Base-by-base conservation (phyloP, 2,329 filamentous ascomycete species). In the Colletotrichum coccodes region DNA sequence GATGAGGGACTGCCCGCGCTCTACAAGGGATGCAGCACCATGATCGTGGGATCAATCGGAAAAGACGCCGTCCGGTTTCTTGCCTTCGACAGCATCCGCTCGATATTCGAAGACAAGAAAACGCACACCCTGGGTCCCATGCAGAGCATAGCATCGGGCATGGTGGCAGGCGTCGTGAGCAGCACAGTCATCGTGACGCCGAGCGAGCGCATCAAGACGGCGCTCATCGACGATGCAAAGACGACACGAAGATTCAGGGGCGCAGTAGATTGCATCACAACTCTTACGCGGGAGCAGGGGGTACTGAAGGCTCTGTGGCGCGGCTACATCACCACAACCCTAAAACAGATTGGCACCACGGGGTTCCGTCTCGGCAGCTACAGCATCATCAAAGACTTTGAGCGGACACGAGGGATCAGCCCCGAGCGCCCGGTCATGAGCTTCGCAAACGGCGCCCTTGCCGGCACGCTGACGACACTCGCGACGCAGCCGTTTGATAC, bases 11-110 rank as follows among this genome's bases (percentile, higher is more conserved):
- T 56, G 32, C 18, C 44, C 3, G 49, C 63, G 12, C 49, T 66
- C 18, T 66, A 66, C 57, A 66, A 62, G 49, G 63, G 63, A 9
- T 66, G 63, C 47, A 66, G 63, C 40, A 62, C 63, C n/a, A 56
- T 66, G 63, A 54, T 66, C 40, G 49, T 66, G 6, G 63, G 63
- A 2, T 66, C 63, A 14, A 23, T 66, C 49, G 63, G 63, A 30
- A 66, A 66, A 12, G 63, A 66, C n/a, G 63, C 63, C 3, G 63
- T 66, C 12, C 58, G 63, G 8, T 66, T 66, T 49, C 30, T 66
- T 23, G 63, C 57, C 6, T 66, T 66, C 42, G 63, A 66, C 57
- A 62, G 63, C 63, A 56, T 66, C 32, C 63, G 63, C n/a, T 38
- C 63, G 3, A n/a, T 21, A 0, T 49, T 62, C 1, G 57, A 66